phyloP scores from a whole-genome alignment of 495 filamentous ascomycete genomes.

The Schizothecium vesticola region DNA sequence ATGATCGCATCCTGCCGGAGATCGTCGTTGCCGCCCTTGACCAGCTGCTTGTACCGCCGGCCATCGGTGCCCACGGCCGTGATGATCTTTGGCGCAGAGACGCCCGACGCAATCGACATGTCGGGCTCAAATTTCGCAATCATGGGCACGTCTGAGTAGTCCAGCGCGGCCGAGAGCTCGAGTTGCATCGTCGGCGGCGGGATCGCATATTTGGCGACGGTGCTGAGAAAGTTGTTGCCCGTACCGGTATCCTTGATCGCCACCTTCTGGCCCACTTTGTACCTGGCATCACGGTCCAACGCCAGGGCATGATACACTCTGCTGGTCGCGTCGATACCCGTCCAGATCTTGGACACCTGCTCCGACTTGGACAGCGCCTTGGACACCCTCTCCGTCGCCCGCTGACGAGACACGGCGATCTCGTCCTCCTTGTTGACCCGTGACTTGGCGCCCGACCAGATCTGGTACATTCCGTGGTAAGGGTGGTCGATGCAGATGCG shows the following conservation, averaged over 20 bases:
- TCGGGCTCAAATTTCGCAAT: conserved; percentile 61
- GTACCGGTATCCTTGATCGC: conserved; percentile 53
- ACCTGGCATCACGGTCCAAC: conserved; percentile 52
- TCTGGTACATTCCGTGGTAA: conserved; percentile 93
- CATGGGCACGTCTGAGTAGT: conserved; percentile 71
- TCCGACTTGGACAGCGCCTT: conserved; percentile 44
- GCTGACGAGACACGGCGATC: conserved; percentile 61
- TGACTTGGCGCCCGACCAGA: conserved; percentile 72
- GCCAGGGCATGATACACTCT: conserved; percentile 70
- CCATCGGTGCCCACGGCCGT: conserved; percentile 74
- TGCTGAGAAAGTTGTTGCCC: conserved; percentile 52
- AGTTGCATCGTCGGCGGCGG: conserved; percentile 90
- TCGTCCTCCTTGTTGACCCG: conserved; percentile 63
- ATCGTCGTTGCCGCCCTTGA: conserved; percentile 92
- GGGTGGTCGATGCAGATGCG: conserved; percentile 88
- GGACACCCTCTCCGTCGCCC: conserved; percentile 63
- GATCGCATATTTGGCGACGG: conserved; percentile 53
- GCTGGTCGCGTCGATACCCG: conserved; percentile 65
- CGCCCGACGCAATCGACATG: conserved; percentile 80
- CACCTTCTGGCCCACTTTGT: conserved; percentile 63
- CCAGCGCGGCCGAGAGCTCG: conserved; percentile 59
- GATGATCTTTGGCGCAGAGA: conserved; percentile 89
- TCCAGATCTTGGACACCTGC: conserved; percentile 53
- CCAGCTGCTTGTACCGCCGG: conserved; percentile 74
- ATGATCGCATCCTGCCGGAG: conserved; percentile 99